These are phyloP conservation scores for Chrysanthemum lavandulifolium DNA, from an alignment of 129 eudicot species.

Conservation along the genomic window DNA sequence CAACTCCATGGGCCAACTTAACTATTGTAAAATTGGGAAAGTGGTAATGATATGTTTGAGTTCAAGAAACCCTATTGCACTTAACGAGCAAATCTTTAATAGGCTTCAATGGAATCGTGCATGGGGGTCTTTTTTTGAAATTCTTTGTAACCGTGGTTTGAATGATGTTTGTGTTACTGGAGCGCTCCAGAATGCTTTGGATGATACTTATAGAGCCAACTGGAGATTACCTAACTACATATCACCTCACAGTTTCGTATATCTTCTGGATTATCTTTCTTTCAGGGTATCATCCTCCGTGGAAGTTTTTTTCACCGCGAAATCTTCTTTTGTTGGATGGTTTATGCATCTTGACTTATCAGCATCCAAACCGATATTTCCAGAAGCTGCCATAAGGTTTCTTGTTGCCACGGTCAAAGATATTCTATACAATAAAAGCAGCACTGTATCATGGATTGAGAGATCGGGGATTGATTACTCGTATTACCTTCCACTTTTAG, in stretches of 20 bases:
- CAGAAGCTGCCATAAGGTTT: neutral
- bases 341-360: neutral
- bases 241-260: slow-evolving; percentile 35
- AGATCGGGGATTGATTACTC: slow-evolving; percentile 14
- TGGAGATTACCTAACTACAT: slow-evolving; percentile 29
- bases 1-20: slow-evolving; percentile 10
- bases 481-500: slow-evolving; percentile 27
- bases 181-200: slow-evolving; percentile 31
- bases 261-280: slow-evolving; percentile 40
- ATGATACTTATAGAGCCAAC: slow-evolving; percentile 32
- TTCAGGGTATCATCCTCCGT: slow-evolving; percentile 14
- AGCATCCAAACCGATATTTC: neutral
- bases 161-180: neutral
- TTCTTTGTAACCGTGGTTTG: neutral
- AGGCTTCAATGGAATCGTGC: neutral
- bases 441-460: slow-evolving; percentile 34
- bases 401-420: neutral
- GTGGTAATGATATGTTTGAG: slow-evolving; percentile 43
- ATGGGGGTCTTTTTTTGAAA: slow-evolving; percentile 37
- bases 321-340: slow-evolving; percentile 44
- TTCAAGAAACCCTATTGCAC: slow-evolving; percentile 16
- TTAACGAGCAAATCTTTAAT: slow-evolving; percentile 11
- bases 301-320: slow-evolving; percentile 24
- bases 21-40: slow-evolving; percentile 47
- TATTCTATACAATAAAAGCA: neutral